Percentiles rank a stretch among this genome's conserved stretches.
Conservation (phyloP, 768 basidiomycete genomes). For the Lentinula edodes region DNA sequence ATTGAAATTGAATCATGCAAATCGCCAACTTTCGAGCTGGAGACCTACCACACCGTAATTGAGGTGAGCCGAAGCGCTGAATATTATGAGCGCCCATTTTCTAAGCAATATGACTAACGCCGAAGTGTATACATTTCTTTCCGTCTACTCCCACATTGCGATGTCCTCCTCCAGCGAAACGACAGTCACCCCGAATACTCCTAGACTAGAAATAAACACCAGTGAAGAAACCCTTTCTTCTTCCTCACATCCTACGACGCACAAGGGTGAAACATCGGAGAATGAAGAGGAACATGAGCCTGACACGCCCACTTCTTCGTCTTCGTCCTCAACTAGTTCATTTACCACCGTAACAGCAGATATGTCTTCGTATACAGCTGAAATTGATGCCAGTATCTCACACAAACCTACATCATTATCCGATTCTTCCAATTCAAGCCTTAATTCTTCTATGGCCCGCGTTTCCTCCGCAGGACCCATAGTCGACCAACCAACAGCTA, state of each 20-base stretch:
- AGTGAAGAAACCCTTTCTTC: not conserved
- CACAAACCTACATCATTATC: not conserved
- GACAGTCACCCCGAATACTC: not conserved
- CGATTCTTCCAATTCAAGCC: not conserved
- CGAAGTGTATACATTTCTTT: not conserved
- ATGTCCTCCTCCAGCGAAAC: not conserved
- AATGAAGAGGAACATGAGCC: conserved; percentile 4
- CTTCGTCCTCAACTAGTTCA: conserved; percentile 11
- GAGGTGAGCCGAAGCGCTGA: too few relatives aligned
- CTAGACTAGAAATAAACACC: not conserved
- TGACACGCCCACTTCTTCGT: conserved; percentile 1
- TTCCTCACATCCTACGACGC: not conserved
- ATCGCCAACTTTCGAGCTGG: too few relatives aligned
- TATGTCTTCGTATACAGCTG: not conserved
- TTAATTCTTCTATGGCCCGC: conserved; percentile 13
- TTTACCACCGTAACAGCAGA: conserved; percentile 9
- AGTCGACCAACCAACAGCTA: not conserved
- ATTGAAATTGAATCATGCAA: too few relatives aligned
- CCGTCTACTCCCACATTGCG: not conserved
- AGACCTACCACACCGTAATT: too few relatives aligned
- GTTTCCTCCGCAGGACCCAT: conserved; percentile 10
- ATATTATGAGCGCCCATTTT: not conserved
- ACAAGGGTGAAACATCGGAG: not conserved
- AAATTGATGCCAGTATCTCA: not conserved
- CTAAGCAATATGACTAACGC: not conserved